A percentile compares a stretch with the other conserved stretches of the same genome.
phyloP scores from a whole-genome alignment of 306 rosid species.

The Castanopsis chinensis region DNA sequence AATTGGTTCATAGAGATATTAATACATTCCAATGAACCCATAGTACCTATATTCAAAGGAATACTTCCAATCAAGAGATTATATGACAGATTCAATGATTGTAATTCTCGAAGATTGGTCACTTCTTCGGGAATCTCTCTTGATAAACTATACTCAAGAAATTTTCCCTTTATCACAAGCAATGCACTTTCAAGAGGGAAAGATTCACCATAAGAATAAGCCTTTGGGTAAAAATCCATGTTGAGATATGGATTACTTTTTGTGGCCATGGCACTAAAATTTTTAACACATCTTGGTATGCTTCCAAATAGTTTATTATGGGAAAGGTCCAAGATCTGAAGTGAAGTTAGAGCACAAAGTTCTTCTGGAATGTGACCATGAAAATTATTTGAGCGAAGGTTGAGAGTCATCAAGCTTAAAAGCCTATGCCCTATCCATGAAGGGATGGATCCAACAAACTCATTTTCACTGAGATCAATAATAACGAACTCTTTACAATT shows the following conservation, averaged over 20 bases:
- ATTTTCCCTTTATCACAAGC: no score
- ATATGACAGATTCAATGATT: no score
- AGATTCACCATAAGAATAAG: rapidly evolving
- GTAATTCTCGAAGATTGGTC: no score
- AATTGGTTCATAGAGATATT: constrained; percentile 18
- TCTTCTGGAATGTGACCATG: not conserved
- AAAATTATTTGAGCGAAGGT: constrained; percentile 15
- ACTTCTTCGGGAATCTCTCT: no score
- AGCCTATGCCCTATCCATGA: no score
- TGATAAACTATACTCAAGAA: no score
- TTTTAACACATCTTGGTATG: constrained; percentile 11
- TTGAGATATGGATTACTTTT: rapidly evolving
- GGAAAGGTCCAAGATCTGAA: constrained; percentile 21
- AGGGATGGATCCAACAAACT: no score
- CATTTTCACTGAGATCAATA: not conserved
- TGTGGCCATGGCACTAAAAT: not conserved
- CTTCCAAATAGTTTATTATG: not conserved
- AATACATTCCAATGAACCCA: not conserved
- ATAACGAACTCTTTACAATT: rapidly evolving
- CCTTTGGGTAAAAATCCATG: rapidly evolving
- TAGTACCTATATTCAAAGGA: not conserved
- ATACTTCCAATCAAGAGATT: not conserved
- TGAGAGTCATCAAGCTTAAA: not conserved
- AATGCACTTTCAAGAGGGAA: no score
- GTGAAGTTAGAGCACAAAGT: constrained; percentile 4